Conservation (phyloP, 2,329 filamentous ascomycete genomes). For the Xylariaceae sp. region DNA sequence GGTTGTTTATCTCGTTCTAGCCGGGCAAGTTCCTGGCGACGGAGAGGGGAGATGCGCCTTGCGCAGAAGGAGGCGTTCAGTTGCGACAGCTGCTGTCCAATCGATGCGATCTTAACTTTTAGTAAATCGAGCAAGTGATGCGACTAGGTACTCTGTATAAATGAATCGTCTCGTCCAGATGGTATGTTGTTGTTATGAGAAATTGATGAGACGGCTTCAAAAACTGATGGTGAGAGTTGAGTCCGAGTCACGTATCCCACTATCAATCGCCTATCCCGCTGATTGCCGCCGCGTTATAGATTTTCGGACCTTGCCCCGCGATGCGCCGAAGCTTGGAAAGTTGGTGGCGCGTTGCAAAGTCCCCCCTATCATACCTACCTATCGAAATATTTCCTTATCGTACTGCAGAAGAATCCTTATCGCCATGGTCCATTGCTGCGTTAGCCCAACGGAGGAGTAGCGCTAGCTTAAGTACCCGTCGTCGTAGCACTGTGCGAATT, state of each 20-base stretch:
- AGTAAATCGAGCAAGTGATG: too few species aligned
- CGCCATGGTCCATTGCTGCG: background rate
- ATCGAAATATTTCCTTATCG: conserved; percentile 21
- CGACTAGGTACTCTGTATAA: too few species aligned
- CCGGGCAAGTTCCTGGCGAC: background rate
- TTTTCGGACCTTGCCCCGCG: conserved; percentile 4
- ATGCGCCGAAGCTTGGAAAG: background rate
- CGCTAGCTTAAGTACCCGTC: too few species aligned
- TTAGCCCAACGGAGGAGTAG: too few species aligned
- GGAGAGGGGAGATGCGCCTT: background rate
- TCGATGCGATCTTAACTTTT: too few species aligned
- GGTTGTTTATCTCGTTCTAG: background rate
- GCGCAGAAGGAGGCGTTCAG: too few species aligned
- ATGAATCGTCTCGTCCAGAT: too few species aligned
- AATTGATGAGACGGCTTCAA: background rate
- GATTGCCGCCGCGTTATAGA: background rate
- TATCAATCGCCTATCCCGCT: background rate
- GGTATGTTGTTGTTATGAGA: too few species aligned
- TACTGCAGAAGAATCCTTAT: conserved; percentile 14
- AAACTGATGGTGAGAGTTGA: background rate
- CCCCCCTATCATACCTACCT: too few species aligned
- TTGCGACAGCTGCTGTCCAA: too few species aligned
- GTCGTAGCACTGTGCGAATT: too few species aligned
- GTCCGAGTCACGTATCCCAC: background rate
- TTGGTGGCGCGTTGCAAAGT: background rate